Evolutionary conservation across 495 filamentous ascomycete species (phyloP).

Genomic region (Penicillium argentinense): DNA sequence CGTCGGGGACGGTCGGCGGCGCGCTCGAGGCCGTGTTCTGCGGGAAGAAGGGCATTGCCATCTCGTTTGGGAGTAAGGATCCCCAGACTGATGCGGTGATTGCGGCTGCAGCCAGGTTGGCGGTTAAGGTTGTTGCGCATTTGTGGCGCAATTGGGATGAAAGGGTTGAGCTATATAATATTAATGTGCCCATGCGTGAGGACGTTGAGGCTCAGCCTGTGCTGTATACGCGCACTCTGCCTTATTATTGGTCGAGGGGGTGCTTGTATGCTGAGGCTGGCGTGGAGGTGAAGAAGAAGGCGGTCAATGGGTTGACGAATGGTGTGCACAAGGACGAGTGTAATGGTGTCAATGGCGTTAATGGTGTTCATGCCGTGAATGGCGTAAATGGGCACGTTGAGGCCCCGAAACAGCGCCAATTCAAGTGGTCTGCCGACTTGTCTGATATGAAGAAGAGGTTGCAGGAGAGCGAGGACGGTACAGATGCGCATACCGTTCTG

Average conservation of each 20-base stretch:
- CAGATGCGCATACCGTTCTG: slow-evolving; percentile 91
- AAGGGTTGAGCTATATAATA: slow-evolving; percentile 79
- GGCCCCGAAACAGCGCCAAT: slow-evolving; percentile 30
- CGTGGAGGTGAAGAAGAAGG: slow-evolving; percentile 8
- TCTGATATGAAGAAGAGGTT: slow-evolving; percentile 49
- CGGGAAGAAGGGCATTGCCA: slow-evolving; percentile 69
- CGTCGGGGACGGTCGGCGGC: slow-evolving; percentile 85
- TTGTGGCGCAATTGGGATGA: slow-evolving; percentile 69
- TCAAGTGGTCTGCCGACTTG: slow-evolving; percentile 45
- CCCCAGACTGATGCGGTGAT: slow-evolving; percentile 72
- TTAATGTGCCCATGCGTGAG: slow-evolving; percentile 76
- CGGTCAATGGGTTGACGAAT: slow-evolving; percentile 13
- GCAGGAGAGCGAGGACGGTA: slow-evolving; percentile 62
- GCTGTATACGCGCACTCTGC: slow-evolving; percentile 73
- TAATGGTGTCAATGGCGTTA: slow-evolving; percentile 53
- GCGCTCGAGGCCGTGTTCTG: slow-evolving; percentile 91
- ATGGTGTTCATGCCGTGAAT: slow-evolving; percentile 57
- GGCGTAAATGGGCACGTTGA: slow-evolving; percentile 21
- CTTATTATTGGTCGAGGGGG: slow-evolving; percentile 82
- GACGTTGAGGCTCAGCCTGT: slow-evolving; percentile 64
- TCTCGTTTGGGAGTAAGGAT: slow-evolving; percentile 79
- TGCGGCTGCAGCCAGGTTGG: slow-evolving; percentile 61
- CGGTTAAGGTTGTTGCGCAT: slow-evolving; percentile 73
- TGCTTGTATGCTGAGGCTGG: slow-evolving; percentile 72
- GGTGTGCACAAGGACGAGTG: no score